phyloP scores from a whole-genome alignment of 345 rosid species.

The Brassica rapa region DNA sequence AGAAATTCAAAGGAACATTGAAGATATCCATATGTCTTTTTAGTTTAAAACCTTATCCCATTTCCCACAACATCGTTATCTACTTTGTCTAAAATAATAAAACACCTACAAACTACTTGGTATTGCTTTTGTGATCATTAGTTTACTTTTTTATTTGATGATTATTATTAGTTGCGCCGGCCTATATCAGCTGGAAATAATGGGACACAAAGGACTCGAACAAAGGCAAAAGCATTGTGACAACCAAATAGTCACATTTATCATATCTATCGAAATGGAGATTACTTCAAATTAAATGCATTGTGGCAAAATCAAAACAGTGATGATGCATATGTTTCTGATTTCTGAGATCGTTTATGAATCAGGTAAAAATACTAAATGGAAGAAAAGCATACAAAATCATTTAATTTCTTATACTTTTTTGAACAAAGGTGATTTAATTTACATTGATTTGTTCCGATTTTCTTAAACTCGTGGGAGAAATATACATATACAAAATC shows the following conservation, averaged over 20 bases:
- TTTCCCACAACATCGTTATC: slow-evolving; percentile 38
- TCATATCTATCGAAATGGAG: neutral
- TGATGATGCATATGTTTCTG: neutral
- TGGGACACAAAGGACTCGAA: slow-evolving; percentile 4
- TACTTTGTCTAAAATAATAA: slow-evolving; percentile 30
- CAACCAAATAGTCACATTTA: slow-evolving; percentile 19
- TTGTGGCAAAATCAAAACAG: neutral
- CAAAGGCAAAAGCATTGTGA: slow-evolving; percentile 25
- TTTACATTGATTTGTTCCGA: no score
- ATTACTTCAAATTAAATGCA: slow-evolving; percentile 14
- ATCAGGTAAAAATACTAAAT: no score
- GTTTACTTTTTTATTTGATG: neutral
- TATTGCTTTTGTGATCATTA: slow-evolving; percentile 19
- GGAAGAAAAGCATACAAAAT: no score
- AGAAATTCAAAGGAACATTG: slow-evolving; percentile 32
- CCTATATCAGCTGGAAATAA: slow-evolving; percentile 32
- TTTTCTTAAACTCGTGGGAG: neutral
- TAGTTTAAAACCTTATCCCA: slow-evolving; percentile 22
- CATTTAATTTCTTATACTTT: no score
- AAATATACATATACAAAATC: neutral
- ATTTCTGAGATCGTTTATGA: neutral
- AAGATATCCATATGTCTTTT: slow-evolving; percentile 34
- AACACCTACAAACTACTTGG: slow-evolving; percentile 6
- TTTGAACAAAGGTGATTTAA: no score
- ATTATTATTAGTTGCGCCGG: slow-evolving; percentile 22